Evolutionary conservation across 2,329 filamentous ascomycete species (phyloP).

Genomic region (Pseudogymnoascus sp.): DNA sequence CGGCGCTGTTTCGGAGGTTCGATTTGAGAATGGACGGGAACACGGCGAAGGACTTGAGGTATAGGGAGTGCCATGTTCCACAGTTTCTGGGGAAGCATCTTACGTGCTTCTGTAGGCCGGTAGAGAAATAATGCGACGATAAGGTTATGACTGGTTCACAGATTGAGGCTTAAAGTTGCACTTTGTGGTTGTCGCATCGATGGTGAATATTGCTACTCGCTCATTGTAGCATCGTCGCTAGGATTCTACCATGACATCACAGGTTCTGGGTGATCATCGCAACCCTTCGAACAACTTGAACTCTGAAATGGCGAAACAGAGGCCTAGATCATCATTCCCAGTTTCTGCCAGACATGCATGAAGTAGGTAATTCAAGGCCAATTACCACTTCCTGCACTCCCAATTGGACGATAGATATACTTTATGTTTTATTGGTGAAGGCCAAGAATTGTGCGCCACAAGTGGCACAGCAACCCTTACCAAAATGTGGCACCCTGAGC

Average conservation of each 20-base stretch:
- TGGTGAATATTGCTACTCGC: background rate
- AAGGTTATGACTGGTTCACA: background rate
- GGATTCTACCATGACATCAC: background rate
- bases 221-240: background rate
- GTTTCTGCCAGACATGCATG: constrained; percentile 1
- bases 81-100: constrained; percentile 14
- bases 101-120: constrained; percentile 12
- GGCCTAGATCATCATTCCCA: background rate
- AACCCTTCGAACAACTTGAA: background rate
- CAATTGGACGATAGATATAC: background rate
- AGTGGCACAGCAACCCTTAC: background rate
- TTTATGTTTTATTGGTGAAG: background rate
- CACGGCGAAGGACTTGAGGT: constrained; percentile 19
- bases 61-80: constrained; percentile 18
- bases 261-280: background rate
- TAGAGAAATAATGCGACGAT: constrained; percentile 1
- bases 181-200: background rate
- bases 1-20: constrained; percentile 23
- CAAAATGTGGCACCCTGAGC: background rate
- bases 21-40: constrained; percentile 16
- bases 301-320: background rate
- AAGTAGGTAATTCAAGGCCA: background rate
- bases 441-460: background rate
- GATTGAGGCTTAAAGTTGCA: background rate
- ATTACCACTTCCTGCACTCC: background rate